Evolutionary conservation across 768 basidiomycete genomes (phyloP), one percentile per base, ranked within the genome.

Genomic region (Suillus ampliporus): DNA sequence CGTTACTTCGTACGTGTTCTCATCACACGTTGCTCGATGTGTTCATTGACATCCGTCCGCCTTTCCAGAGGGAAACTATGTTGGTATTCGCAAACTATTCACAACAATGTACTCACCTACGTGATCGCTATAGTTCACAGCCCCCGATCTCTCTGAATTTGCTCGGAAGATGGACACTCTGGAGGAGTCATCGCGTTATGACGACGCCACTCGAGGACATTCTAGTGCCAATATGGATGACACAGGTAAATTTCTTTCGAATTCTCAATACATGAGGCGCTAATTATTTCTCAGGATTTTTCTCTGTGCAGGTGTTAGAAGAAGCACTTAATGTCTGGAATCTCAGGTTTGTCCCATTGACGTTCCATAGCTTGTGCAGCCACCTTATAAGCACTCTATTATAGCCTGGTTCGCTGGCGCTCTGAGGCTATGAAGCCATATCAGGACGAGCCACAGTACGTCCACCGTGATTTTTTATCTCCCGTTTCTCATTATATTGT

Each of bases 221-320:
- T 73, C 77, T 46, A 89, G 90, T 76, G 80, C 83, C 63, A 97
- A 97, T 71, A 93, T 95, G 91, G 95, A 97, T 68, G 95, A 96
- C 73, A 94, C 93, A 31, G 95, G 94, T 87, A 64, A 38, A 69
- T 60, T 10, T 2, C 34, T 54, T 10, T 13, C 0, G 7, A 41
- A 17, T 13, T 53, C 4, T 9, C 11, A 14, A 15, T 26, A 17
- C 3, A 23, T 15, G 56, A 40, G 4, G 15, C 52, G 6, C 23
- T 50, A 67, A 35, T 2, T 13, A 58, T 52, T 57, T 43, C 23
- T 15, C 66, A 94, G 92, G 93, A 2, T 97, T 94, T 74, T 97
- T 97, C 77, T 96, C 95, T 2, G 84, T 97, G 1, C 94, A 95
- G 65, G 95, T 97, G 2, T 74, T 97, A 19, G 92, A 95, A 67